A percentile compares a stretch with the other conserved stretches of the same genome.
phyloP scores from a whole-genome alignment of 2,329 filamentous ascomycete genomes.

The Lachnellula occidentalis region DNA sequence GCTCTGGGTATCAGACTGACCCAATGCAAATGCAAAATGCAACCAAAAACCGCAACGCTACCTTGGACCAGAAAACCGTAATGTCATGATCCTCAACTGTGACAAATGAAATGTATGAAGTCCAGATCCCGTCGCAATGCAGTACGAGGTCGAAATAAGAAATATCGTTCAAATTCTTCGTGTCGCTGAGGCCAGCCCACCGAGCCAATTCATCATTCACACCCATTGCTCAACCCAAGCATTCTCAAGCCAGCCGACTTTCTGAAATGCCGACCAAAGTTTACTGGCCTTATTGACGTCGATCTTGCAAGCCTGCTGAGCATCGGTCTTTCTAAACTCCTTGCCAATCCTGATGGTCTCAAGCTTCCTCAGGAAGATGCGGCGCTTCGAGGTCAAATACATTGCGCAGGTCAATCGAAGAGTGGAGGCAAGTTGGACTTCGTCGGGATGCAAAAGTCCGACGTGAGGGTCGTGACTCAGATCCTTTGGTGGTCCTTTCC shows the following conservation, averaged over 20 bases:
- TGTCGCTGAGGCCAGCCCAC: constrained; percentile 4
- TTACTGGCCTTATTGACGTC: constrained; percentile 97
- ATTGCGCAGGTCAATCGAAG: constrained; percentile 80
- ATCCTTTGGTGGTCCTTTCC: constrained; percentile 77
- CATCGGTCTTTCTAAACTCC: constrained; percentile 91
- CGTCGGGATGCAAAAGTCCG: constrained; percentile 69
- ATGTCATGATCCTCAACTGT: constrained; percentile 10
- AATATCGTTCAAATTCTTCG: constrained; percentile 11
- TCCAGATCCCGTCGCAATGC: constrained; percentile 21
- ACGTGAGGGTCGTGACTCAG: constrained; percentile 66
- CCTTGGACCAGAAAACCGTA: constrained; percentile 6
- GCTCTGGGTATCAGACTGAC: constrained; percentile 30
- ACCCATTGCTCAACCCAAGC: constrained; percentile 22
- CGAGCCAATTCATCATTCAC: constrained; percentile 7
- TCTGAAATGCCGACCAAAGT: constrained; percentile 83
- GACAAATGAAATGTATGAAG: constrained; percentile 19
- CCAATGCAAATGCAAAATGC: constrained; percentile 29
- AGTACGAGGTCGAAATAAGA: constrained; percentile 7
- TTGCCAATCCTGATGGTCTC: constrained; percentile 62
- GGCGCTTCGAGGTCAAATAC: constrained; percentile 87
- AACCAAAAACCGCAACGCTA: constrained; percentile 11
- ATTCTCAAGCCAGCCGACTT: constrained; percentile 68
- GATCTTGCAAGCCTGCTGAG: constrained; percentile 95
- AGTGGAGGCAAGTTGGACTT: constrained; percentile 69
- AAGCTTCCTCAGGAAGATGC: constrained; percentile 76